Base-by-base conservation (phyloP, 345 rosid species). In the Odontarrhena argentea region DNA sequence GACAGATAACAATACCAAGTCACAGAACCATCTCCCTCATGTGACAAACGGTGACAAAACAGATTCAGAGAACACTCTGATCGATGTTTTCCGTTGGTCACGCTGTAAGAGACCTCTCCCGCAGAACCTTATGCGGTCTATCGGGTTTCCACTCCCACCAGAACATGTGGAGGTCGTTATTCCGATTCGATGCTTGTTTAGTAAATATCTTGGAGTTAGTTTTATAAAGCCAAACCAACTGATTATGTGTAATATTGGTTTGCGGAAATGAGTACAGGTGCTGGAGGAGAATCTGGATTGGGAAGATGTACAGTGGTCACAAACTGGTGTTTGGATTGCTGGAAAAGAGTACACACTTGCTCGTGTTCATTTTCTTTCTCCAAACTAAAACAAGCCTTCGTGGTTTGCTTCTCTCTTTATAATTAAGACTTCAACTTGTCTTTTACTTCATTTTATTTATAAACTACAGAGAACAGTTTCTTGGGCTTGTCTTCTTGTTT, bases 301-400 rank as follows among this genome's bases (percentile, higher is more conserved):
- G 99, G 99, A 95, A 73, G 99, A 88, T 65, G 92, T 95, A 77
- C 93, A 91, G 43, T 95, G 99, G 99, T 95, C 99, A 9, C 97
- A 95, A 40, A 89, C 96, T 42, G 99, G 99, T 32, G 99, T 91
- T 47, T 89, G 96, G 96, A 83, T 95, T 60, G 92, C 88, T 59
- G 97, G 96, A 44, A 89, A 87, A 78, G 97, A 89, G 74, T 91
- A 87, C 67, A 67, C 84, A 1, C 86, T 95, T 64, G 96, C 99
- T 12, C 86, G 96, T 74, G 93, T 88, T 73, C 96, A 91, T 80
- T 95, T 91, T 69, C 79, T 91, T n/a, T 83, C 96, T 8, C 74
- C 83, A 47, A 81, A 81, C 79, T 83, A 72, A 62, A 38, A 7
- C 14, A 6, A 60, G 22, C 49, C 60, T 32, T 11, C 54, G 49